Base-by-base conservation (phyloP, 441 rosid genomes). In the Pelargonium australe region DNA sequence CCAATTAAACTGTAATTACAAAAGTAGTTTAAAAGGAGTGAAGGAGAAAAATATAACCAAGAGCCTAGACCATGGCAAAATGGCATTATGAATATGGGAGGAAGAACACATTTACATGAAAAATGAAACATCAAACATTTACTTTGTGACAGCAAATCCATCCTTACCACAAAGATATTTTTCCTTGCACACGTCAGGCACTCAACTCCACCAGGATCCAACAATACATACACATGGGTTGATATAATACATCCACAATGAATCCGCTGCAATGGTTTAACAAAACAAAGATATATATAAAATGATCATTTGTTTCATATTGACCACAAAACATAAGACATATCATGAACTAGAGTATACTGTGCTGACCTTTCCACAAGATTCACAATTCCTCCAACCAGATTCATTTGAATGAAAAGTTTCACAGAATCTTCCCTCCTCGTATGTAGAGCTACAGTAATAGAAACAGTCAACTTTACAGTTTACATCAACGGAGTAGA, bases 191-290 rank as follows among this genome's bases (percentile, higher is more conserved):
- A 96, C 14, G 85, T 68, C 77, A 83, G 25, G 77, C 99, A 96
- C 78, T 85, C 91, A 71, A 92, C 81, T 70, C 99, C 99, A 77
- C 99, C 99, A 76, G 87, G 89, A 84, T 92, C 97, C 87, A 95
- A 79, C 78, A 89, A 71, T 5, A 68, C 68, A 80, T 81, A 91
- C 69, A 84, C 72, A 76, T 83, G 69, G 40, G 71, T 70, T 25
- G 99, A 92, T 70, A 85, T 95, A 70, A 95, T 88, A 78, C 99
- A 95, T 75, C 99, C 99, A 73, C 99, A 95, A 70, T 95, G 99
- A 68, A 95, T 80, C 64, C 74, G 77, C 99, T 95, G 92, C 85
- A 85, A 58, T 16, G 5, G 14, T 57, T 64, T 47, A 58, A 63
- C 45, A 62, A 65, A 68, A 23, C 13, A 14, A 40, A 47, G 57